These are phyloP conservation scores for Pestalotiopsis fici DNA, from an alignment of 2,329 filamentous ascomycete species.

Conservation along the genomic window DNA sequence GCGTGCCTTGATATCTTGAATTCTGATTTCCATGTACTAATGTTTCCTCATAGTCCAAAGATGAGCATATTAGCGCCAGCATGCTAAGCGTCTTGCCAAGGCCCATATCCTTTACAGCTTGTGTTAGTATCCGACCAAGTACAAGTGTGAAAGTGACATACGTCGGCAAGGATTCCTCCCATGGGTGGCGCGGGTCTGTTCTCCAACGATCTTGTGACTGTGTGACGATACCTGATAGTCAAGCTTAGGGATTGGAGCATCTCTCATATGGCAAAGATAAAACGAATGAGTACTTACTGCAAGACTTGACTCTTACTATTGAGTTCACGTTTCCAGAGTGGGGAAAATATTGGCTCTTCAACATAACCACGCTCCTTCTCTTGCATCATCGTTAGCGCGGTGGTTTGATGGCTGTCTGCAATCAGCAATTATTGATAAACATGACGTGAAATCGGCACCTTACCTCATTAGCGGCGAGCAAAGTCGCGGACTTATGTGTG, in stretches of 20 bases:
- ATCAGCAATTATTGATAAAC: not conserved
- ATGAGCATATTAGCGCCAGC: not conserved
- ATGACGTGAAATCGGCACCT: not conserved
- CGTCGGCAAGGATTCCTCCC: conserved; percentile 34
- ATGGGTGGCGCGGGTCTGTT: conserved; percentile 9
- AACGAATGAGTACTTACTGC: not conserved
- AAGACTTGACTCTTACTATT: not conserved
- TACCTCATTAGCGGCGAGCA: not conserved
- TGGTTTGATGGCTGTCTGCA: conserved; percentile 26
- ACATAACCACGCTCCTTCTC: conserved; percentile 25
- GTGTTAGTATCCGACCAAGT: conserved; percentile 6
- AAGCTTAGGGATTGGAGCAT: not conserved
- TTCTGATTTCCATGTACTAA: not conserved
- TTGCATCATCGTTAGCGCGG: conserved; percentile 30
- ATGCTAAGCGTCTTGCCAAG: not conserved
- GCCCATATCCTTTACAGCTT: not conserved
- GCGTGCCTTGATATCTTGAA: not conserved
- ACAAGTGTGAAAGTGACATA: conserved; percentile 11
- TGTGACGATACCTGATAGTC: not conserved
- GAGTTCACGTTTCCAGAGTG: conserved; percentile 19
- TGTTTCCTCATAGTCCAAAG: not conserved
- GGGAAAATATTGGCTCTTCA: conserved; percentile 19
- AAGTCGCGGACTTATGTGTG: not conserved
- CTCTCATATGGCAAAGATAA: not conserved
- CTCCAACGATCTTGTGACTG: conserved; percentile 10